Conservation (phyloP, 2,329 filamentous ascomycete species). For the Aspergillus alliaceus region DNA sequence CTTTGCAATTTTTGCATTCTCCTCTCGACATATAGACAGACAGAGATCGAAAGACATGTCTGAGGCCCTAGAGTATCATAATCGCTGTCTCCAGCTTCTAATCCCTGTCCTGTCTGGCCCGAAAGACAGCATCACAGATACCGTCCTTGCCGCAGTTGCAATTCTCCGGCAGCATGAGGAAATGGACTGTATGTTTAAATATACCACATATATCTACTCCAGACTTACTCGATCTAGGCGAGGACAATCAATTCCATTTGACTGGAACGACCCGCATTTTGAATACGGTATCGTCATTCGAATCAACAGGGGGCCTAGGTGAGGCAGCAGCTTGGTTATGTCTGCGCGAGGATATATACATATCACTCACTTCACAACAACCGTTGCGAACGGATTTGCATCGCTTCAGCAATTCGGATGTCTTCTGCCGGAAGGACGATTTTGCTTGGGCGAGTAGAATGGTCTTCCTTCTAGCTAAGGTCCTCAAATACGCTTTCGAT, state of each 20-base stretch:
- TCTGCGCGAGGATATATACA: constrained; percentile 41
- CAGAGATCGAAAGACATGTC: constrained; percentile 20
- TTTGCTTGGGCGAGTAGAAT: constrained; percentile 39
- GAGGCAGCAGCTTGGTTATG: constrained; percentile 43
- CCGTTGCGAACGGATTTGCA: constrained; percentile 36
- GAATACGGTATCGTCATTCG: constrained; percentile 38
- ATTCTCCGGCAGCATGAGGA: constrained; percentile 39
- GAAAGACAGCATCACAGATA: constrained; percentile 24
- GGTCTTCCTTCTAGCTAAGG: constrained; percentile 37
- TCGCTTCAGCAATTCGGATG: constrained; percentile 33
- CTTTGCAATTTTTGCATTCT: constrained; percentile 34
- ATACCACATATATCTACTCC: neutral
- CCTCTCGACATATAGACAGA: constrained; percentile 33
- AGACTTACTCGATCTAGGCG: constrained; percentile 13
- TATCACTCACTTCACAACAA: constrained; percentile 34
- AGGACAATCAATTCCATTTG: constrained; percentile 38
- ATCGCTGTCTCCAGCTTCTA: constrained; percentile 33
- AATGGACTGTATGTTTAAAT: constrained; percentile 25
- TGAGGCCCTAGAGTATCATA: constrained; percentile 35
- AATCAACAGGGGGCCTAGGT: constrained; percentile 38
- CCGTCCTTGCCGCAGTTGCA: constrained; percentile 32
- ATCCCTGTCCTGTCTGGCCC: constrained; percentile 34
- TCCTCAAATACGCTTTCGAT: constrained; percentile 23
- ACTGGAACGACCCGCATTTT: constrained; percentile 37
- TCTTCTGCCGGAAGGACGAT: constrained; percentile 35